phyloP scores from a whole-genome alignment of 768 basidiomycete genomes.

The Lactarius vividus region DNA sequence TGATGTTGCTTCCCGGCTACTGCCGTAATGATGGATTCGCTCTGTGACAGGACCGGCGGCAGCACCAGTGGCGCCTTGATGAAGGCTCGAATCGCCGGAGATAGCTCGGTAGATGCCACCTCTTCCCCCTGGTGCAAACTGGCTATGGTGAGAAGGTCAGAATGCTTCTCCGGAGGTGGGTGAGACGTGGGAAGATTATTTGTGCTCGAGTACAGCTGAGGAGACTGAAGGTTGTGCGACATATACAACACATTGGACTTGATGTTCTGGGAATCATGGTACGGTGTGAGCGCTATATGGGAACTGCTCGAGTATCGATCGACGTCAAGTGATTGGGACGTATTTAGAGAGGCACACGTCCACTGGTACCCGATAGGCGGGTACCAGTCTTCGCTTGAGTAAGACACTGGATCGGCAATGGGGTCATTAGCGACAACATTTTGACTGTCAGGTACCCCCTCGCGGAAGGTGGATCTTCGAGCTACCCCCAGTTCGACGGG shows the following conservation, averaged over 20 bases:
- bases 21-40: neutral
- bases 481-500: neutral
- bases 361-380: neutral
- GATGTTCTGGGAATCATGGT: neutral
- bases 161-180: neutral
- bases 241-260: no score
- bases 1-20: neutral
- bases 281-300: neutral
- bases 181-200: neutral
- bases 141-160: neutral
- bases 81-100: neutral
- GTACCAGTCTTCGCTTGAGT: no score
- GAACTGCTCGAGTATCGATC: neutral
- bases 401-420: neutral
- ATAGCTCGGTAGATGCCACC: neutral
- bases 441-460: neutral
- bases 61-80: neutral
- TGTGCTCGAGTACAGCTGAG: neutral
- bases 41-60: neutral
- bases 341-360: neutral
- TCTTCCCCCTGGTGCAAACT: neutral
- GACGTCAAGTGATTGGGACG: neutral
- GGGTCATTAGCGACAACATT: neutral
- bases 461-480: neutral
- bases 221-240: neutral